These are phyloP conservation scores for Trypanosoma rangeli DNA, from an alignment of 208 protist species.

Conservation along the genomic window DNA sequence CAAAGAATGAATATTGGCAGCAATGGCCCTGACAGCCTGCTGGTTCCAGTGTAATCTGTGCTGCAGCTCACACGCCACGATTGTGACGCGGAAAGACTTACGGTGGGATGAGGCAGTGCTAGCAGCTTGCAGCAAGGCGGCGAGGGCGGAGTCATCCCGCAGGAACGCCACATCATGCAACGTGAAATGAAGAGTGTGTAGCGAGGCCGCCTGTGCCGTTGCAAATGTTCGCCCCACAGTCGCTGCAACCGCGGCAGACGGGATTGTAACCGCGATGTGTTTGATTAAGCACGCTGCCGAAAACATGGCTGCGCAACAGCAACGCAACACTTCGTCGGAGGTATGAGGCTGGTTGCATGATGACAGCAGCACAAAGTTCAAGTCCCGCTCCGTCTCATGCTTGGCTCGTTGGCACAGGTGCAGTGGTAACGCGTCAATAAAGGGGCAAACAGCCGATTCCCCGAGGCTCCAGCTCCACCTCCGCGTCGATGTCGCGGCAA, in stretches of 20 bases:
- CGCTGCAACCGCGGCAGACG: constrained; percentile 12
- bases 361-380: constrained; percentile 40
- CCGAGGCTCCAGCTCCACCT: constrained; percentile 17
- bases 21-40: constrained; percentile 24
- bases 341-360: background rate
- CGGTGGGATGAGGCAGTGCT: constrained; percentile 3
- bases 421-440: background rate
- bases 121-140: constrained; percentile 2
- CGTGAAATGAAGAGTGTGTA: constrained; percentile 30
- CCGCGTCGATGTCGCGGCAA: background rate
- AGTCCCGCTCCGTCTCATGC: constrained; percentile 30
- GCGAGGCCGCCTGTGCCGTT: constrained; percentile 10
- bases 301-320: constrained; percentile 21
- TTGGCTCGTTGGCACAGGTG: background rate
- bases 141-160: constrained; percentile 5
- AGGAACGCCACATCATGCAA: constrained; percentile 31
- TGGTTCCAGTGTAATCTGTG: constrained; percentile 13
- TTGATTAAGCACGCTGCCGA: constrained; percentile 22
- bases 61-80: constrained; percentile 31
- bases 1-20: constrained; percentile 28
- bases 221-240: constrained; percentile 11
- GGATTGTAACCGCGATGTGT: constrained; percentile 5
- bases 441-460: background rate
- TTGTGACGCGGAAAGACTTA: constrained; percentile 14
- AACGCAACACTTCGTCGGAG: constrained; percentile 5